phyloP scores from a whole-genome alignment of 805 yeast genomes.

The Ogataea polymorpha region DNA sequence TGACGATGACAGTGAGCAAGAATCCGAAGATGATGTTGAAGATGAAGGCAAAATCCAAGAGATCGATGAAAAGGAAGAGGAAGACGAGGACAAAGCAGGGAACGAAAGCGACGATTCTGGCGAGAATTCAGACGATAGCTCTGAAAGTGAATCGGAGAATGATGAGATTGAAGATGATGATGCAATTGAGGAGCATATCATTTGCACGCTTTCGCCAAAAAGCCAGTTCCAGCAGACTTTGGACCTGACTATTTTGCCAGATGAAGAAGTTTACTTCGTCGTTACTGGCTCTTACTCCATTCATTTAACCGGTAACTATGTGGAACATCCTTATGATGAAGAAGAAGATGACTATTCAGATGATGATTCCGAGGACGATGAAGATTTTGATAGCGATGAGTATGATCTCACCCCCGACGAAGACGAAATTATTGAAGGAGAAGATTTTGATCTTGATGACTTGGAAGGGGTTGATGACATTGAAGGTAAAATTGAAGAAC shows the following conservation, averaged over 20 bases:
- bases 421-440: conserved; percentile 55
- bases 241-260: conserved; percentile 87
- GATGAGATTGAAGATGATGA: conserved; percentile 62
- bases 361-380: conserved; percentile 40
- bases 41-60: conserved; percentile 12
- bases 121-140: conserved; percentile 26
- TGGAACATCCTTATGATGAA: conserved; percentile 90
- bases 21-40: conserved; percentile 36
- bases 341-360: conserved; percentile 51
- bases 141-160: conserved; percentile 36
- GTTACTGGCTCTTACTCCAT: conserved; percentile 95
- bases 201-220: conserved; percentile 89
- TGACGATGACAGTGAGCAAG: conserved; percentile 33
- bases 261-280: conserved; percentile 90
- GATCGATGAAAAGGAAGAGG: conserved; percentile 3
- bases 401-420: conserved; percentile 75
- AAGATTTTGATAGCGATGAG: conserved; percentile 49
- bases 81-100: conserved; percentile 25
- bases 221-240: conserved; percentile 83
- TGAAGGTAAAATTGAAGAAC: conserved; percentile 71
- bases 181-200: conserved; percentile 77
- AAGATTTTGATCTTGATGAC: conserved; percentile 56
- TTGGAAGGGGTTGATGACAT: conserved; percentile 68
- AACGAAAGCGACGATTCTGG: conserved; percentile 30
- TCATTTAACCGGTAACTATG: conserved; percentile 91